phyloP scores from a whole-genome alignment of 768 basidiomycete species.

The Mrakia hoshinonis region DNA sequence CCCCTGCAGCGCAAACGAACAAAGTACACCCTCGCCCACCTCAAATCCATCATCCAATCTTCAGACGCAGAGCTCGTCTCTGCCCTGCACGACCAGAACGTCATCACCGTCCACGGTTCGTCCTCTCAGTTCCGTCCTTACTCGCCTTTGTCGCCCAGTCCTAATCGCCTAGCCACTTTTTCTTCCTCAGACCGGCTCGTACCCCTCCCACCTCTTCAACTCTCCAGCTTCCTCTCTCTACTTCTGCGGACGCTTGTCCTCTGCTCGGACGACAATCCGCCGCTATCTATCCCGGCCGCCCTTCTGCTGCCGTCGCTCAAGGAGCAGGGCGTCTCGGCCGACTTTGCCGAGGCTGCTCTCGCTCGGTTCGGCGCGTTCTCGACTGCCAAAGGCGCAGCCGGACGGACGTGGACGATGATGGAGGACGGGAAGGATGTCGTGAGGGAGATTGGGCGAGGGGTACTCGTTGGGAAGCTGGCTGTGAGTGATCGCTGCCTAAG shows the following conservation, averaged over 20 bases:
- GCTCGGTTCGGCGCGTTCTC: conserved; percentile 2
- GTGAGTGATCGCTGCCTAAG: not conserved
- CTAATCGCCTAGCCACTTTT: not conserved
- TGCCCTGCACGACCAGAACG: conserved; percentile 20
- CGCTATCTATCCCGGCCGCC: not conserved
- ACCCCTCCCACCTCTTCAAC: conserved; percentile 5
- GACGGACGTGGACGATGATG: not conserved
- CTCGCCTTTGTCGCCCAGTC: not conserved
- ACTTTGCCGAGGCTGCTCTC: not conserved
- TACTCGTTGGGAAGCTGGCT: not conserved
- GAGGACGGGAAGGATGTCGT: not conserved
- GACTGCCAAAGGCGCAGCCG: not conserved
- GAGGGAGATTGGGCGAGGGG: conserved; percentile 9
- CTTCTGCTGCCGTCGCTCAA: not conserved
- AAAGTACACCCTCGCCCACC: conserved; percentile 21
- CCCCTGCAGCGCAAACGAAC: conserved; percentile 14
- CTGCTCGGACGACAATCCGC: not conserved
- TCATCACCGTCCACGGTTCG: conserved; percentile 15
- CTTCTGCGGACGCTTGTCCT: conserved; percentile 19
- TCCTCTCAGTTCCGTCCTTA: not conserved
- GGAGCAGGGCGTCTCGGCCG: conserved; percentile 2
- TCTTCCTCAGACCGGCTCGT: conserved; percentile 16
- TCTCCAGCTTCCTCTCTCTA: conserved; percentile 24
- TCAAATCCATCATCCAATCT: conserved; percentile 25
- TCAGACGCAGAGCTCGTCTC: conserved; percentile 17